Conservation (phyloP, 495 filamentous ascomycete genomes). For the Penicillium cataractarum region DNA sequence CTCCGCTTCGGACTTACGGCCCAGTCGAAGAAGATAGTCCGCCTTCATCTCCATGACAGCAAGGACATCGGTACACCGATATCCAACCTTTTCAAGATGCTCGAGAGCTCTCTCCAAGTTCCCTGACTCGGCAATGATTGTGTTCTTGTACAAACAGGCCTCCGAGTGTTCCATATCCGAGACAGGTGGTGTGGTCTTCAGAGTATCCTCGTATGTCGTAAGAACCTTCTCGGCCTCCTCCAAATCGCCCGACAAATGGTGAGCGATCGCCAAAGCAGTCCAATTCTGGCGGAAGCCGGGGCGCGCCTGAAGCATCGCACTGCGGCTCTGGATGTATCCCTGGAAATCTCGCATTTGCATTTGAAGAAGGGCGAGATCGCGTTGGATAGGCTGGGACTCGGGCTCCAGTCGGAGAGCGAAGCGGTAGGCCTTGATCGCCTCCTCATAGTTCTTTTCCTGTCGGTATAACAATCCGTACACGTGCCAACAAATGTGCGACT, state of each 20-base stretch:
- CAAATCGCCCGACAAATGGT: constrained; percentile 85
- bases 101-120: constrained; percentile 80
- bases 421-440: constrained; percentile 98
- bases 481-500: constrained; percentile 99
- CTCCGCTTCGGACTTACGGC: constrained; percentile 76
- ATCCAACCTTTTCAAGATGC: constrained; percentile 76
- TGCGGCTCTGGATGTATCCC: constrained; percentile 87
- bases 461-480: constrained; percentile 97
- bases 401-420: constrained; percentile 91
- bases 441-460: constrained; percentile 93
- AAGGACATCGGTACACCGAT: constrained; percentile 79
- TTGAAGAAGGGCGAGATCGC: constrained; percentile 90
- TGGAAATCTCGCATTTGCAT: constrained; percentile 96
- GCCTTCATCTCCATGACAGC: constrained; percentile 90
- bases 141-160: constrained; percentile 93
- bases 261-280: constrained; percentile 91
- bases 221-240: constrained; percentile 87
- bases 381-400: constrained; percentile 89
- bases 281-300: constrained; percentile 86
- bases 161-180: constrained; percentile 94
- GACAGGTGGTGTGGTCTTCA: constrained; percentile 74
- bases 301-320: constrained; percentile 78
- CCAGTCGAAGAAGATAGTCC: constrained; percentile 79
- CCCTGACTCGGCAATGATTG: constrained; percentile 85
- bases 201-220: constrained; percentile 86